phyloP scores from a whole-genome alignment of 163 green algal species.

The Scenedesmus sp. region DNA sequence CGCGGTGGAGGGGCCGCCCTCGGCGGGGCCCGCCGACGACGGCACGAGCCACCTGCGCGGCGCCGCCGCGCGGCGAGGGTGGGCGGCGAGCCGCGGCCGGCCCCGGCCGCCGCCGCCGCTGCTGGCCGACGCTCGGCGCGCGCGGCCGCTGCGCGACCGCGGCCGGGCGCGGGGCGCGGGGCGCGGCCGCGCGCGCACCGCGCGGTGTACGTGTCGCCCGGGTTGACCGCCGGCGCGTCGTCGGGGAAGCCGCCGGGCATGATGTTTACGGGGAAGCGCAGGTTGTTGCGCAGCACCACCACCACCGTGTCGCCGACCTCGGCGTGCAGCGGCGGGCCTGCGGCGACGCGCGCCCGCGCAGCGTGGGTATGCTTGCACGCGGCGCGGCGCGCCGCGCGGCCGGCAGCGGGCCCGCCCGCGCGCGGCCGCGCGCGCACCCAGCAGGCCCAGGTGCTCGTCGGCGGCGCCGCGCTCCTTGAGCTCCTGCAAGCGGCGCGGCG shows the following conservation, averaged over 20 bases:
- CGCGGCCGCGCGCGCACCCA: slow-evolving; percentile 24
- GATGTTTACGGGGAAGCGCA: slow-evolving; percentile 42
- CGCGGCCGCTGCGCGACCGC: too few relatives aligned
- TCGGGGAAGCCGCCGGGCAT: slow-evolving; percentile 23
- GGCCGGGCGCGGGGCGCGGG: too few relatives aligned
- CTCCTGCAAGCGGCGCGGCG: slow-evolving; percentile 5
- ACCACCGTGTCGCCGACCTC: slow-evolving; percentile 42
- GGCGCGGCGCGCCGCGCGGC: not conserved
- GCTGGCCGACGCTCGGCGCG: too few relatives aligned
- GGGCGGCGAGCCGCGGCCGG: too few relatives aligned
- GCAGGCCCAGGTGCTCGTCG: slow-evolving; percentile 43
- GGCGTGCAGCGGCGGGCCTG: slow-evolving; percentile 43
- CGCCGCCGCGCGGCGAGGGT: too few relatives aligned
- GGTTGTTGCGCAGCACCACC: slow-evolving; percentile 36
- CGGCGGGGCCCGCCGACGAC: slow-evolving; percentile 15
- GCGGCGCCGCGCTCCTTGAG: not conserved
- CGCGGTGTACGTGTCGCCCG: slow-evolving; percentile 24
- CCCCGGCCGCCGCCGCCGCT: not conserved
- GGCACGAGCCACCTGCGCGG: slow-evolving; percentile 37
- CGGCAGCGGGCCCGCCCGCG: not conserved
- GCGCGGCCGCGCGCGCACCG: not conserved
- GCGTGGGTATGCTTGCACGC: not conserved
- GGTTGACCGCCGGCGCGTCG: slow-evolving; percentile 16
- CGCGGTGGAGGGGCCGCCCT: slow-evolving; percentile 15
- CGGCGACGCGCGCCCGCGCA: too few relatives aligned